These are phyloP conservation scores for Pseudozyma sp. DNA, from an alignment of 1,284 basidiomycete species.

Conservation along the genomic window DNA sequence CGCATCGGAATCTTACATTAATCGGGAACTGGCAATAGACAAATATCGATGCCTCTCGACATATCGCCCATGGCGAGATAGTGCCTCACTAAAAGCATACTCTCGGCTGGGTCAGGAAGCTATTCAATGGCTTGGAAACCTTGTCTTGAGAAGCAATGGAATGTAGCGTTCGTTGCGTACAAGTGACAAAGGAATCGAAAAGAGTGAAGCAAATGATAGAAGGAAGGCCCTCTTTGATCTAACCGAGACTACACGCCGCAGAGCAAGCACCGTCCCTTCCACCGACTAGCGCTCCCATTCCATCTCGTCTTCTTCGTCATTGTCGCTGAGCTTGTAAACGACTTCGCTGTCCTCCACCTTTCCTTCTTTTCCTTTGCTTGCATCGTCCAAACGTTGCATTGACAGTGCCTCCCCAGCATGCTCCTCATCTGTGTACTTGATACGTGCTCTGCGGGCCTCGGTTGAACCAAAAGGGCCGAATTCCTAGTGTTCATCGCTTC, in stretches of 20 bases:
- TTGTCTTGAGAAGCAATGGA: too few relatives aligned
- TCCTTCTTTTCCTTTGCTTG: not conserved
- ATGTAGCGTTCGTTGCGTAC: too few relatives aligned
- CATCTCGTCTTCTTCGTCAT: slow-evolving; percentile 29
- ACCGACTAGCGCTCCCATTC: slow-evolving; percentile 21
- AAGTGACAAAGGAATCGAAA: too few relatives aligned
- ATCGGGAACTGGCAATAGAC: slow-evolving; percentile 8
- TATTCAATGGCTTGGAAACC: too few relatives aligned
- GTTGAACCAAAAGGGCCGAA: slow-evolving; percentile 38
- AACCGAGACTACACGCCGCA: not conserved
- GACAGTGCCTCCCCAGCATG: slow-evolving; percentile 11
- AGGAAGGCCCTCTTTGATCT: too few relatives aligned
- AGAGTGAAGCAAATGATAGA: too few relatives aligned
- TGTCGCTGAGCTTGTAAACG: not conserved
- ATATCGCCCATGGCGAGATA: too few relatives aligned
- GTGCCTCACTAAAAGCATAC: too few relatives aligned
- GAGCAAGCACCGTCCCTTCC: not conserved
- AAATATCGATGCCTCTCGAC: too few relatives aligned
- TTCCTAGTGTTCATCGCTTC: slow-evolving; percentile 57
- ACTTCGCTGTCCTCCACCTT: not conserved
- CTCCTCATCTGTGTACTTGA: not conserved
- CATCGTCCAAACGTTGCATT: slow-evolving; percentile 9
- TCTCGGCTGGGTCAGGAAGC: too few relatives aligned
- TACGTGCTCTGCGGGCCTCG: not conserved
- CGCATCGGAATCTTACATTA: not conserved